A percentile compares a stretch with the other conserved stretches of the same genome.
These are phyloP conservation scores for Lagenidium giganteum DNA, from an alignment of 352 stramenopile species.

Conservation along the genomic window DNA sequence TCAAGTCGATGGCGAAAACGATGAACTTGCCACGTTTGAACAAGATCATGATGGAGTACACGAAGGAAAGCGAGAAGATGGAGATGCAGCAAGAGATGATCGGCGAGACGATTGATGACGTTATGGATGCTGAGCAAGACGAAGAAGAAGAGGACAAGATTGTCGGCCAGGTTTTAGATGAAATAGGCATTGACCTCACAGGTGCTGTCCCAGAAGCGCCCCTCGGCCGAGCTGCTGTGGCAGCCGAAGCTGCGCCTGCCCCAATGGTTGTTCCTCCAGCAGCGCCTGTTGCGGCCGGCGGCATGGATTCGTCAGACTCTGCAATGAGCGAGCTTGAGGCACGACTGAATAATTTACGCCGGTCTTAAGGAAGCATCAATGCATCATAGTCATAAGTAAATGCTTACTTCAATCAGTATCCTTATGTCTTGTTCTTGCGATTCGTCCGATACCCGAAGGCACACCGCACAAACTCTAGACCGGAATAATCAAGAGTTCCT, in stretches of 20 bases:
- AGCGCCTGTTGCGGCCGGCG: conserved; percentile 49
- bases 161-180: conserved; percentile 95
- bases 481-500: conserved; percentile 80
- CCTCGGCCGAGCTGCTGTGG: conserved; percentile 29
- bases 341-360: conserved; percentile 95
- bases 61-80: conserved; percentile 96
- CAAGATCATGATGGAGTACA: conserved; percentile 99
- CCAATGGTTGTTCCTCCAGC: conserved; percentile 32
- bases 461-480: conserved; percentile 69
- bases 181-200: conserved; percentile 95
- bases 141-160: conserved; percentile 96
- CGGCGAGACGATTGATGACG: conserved; percentile 96
- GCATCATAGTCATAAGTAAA: background rate
- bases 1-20: conserved; percentile 88
- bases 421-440: too few species aligned
- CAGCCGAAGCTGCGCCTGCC: conserved; percentile 42
- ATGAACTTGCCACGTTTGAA: conserved; percentile 96
- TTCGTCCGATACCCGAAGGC: too few species aligned
- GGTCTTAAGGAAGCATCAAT: conserved; percentile 31
- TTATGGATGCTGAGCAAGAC: conserved; percentile 93
- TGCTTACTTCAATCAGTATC: too few species aligned
- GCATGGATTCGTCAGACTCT: conserved; percentile 29
- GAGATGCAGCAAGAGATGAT: conserved; percentile 98
- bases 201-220: conserved; percentile 90
- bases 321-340: conserved; percentile 95